phyloP scores from a whole-genome alignment of 208 protist genomes.

The Trypanosoma conorhini region DNA sequence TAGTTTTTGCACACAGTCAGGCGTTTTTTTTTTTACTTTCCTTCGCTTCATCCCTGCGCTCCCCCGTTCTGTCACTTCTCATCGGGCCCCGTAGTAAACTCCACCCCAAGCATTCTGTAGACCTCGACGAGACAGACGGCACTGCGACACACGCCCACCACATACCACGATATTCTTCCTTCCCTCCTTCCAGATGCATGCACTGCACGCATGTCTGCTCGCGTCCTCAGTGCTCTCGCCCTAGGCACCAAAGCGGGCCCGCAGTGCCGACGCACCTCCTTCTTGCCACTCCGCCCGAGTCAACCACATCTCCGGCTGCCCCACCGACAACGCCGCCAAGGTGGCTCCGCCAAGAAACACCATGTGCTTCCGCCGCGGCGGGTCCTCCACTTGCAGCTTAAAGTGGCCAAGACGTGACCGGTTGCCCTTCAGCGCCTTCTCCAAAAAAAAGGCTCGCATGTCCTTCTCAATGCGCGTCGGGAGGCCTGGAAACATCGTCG shows the following conservation, averaged over 20 bases:
- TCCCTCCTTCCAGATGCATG: background rate
- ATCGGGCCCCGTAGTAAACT: no score
- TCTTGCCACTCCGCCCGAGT: constrained; percentile 46
- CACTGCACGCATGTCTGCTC: background rate
- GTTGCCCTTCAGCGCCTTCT: constrained; percentile 92
- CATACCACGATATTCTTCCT: background rate
- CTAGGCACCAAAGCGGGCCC: constrained; percentile 33
- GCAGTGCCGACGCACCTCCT: constrained; percentile 30
- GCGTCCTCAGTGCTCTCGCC: background rate
- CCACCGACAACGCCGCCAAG: constrained; percentile 95
- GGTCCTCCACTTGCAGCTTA: constrained; percentile 95
- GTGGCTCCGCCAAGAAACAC: constrained; percentile 97
- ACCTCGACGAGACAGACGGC: no score
- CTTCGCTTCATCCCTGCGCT: no score
- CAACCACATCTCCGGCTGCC: constrained; percentile 62
- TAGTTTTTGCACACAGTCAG: no score
- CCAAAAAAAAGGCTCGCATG: constrained; percentile 89
- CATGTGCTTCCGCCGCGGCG: constrained; percentile 97
- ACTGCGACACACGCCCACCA: background rate
- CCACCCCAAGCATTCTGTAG: no score
- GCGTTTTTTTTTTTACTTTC: no score
- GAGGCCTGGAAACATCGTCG: constrained; percentile 97
- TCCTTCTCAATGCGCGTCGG: constrained; percentile 96
- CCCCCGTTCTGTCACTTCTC: no score
- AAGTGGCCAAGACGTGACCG: constrained; percentile 59